Conservation (phyloP, 805 yeast genomes). For the Wickerhamiella parazyma region DNA sequence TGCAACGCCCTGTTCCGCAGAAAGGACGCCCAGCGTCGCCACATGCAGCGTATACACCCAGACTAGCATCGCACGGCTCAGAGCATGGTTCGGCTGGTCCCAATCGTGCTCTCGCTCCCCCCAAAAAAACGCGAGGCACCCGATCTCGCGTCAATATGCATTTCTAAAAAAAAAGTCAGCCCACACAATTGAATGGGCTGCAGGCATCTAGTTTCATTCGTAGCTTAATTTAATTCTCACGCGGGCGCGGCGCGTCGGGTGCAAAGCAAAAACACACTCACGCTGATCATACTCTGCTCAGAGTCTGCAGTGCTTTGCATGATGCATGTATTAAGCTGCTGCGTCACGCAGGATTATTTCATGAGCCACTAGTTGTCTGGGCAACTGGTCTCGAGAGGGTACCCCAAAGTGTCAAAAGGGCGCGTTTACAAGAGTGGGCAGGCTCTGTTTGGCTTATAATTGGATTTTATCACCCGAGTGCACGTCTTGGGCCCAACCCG, state of each 20-base stretch:
- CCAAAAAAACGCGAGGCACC: too few relatives aligned
- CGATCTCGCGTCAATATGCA: too few relatives aligned
- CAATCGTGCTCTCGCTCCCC: too few relatives aligned
- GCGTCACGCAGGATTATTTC: not conserved
- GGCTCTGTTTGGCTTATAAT: too few relatives aligned
- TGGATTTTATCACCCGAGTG: too few relatives aligned
- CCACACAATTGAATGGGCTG: not conserved
- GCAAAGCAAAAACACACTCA: too few relatives aligned
- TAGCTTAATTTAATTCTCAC: too few relatives aligned
- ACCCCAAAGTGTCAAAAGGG: too few relatives aligned
- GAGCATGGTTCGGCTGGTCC: not conserved
- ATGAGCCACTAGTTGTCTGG: not conserved
- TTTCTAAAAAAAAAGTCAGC: not conserved
- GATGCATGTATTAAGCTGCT: not conserved
- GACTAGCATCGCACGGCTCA: not conserved
- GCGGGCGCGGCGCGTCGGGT: too few relatives aligned
- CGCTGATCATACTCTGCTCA: not conserved
- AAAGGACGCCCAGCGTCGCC: slow-evolving; percentile 15
- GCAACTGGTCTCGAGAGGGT: not conserved
- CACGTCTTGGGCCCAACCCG: too few relatives aligned
- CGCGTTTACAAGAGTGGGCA: too few relatives aligned
- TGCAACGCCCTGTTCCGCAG: slow-evolving; percentile 14
- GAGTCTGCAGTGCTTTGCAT: not conserved
- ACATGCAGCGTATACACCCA: slow-evolving; percentile 10
- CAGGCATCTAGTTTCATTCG: not conserved